Base-by-base conservation (phyloP, 768 basidiomycete species). In the Podaxis carcinomalis region DNA sequence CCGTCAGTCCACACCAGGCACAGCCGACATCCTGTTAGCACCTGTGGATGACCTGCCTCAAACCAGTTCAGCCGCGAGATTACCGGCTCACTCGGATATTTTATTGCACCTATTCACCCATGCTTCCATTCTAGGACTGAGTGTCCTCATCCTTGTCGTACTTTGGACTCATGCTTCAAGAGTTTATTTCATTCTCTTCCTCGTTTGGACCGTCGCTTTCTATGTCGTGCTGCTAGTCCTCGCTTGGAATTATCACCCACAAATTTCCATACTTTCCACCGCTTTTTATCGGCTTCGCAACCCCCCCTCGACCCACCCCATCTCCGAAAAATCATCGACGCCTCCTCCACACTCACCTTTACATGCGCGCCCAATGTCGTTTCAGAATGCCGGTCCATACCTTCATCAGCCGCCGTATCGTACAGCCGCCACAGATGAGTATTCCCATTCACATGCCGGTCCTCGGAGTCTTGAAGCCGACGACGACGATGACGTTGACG, bases 401-500 rank as follows among this genome's bases (percentile, higher is more conserved):
- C 84, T 90, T 65, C 86, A 90, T 68, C 84, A 86, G 58, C 89
- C 89, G 2, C 77, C 80, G 4, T 86, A 83, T 47, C 64, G 79
- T 5, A 72, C 79, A 0, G 62, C 69, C 3, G 69, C 75, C 19
- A 65, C 75, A 21, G 86, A 86, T 58, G 74, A 77, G 10, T 64
- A 70, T 32, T 72, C 74, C 28, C 63, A 68, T 40, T 66, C 70
- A 21, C 75, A 75, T 61, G 70, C 75, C 19, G 75, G 72, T n/a
- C 82, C 79, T 49, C 78, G 77, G 54, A 83, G 80, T 63, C 76
- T 76, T 51, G 85, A 83, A 36, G 79, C 78, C 5, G 83, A 83
- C 10, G 78, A 83, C 9, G 87, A 90, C 19, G 86, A 88, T 32
- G 88, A 90, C 51, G 76, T 88, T 58, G 90, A 92, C 65, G 90